Percentiles rank a stretch among this genome's conserved stretches.
These are phyloP conservation scores for Penicillium dipodomyicola DNA, from an alignment of 495 filamentous ascomycete species.

Conservation along the genomic window DNA sequence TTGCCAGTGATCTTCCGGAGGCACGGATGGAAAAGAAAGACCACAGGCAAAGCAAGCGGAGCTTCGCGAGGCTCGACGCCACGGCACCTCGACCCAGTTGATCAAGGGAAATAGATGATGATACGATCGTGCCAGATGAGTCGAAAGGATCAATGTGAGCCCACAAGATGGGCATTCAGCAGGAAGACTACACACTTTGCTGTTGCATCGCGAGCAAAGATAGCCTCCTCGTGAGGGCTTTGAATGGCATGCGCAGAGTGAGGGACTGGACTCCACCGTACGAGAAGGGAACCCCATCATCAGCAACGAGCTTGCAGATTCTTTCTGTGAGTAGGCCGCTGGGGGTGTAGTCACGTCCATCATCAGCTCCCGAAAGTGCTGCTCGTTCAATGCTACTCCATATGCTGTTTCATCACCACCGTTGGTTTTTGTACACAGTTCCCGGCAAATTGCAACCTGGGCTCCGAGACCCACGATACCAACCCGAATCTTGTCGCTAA, in stretches of 20 bases:
- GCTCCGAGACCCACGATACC: conserved; percentile 86
- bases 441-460: conserved; percentile 86
- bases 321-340: conserved; percentile 65
- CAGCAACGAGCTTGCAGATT: conserved; percentile 71
- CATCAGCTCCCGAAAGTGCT: conserved; percentile 84
- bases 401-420: conserved; percentile 73
- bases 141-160: conserved; percentile 92
- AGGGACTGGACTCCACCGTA: conserved; percentile 67
- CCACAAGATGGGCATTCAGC: conserved; percentile 87
- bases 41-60: conserved; percentile 51
- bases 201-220: conserved; percentile 80
- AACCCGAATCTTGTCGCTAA: conserved; percentile 78
- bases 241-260: conserved; percentile 90
- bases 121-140: conserved; percentile 90
- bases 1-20: conserved; percentile 40
- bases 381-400: conserved; percentile 80
- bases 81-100: conserved; percentile 88
- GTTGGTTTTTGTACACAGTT: conserved; percentile 85
- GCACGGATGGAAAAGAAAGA: conserved; percentile 50
- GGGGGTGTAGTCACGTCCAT: conserved; percentile 87
- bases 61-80: conserved; percentile 60
- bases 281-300: conserved; percentile 99
- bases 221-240: conserved; percentile 85
- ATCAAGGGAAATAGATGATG: conserved; percentile 91
- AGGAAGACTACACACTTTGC: conserved; percentile 90